These are phyloP conservation scores for Mycena albidolilacea DNA, from an alignment of 768 basidiomycete genomes.

Conservation along the genomic window DNA sequence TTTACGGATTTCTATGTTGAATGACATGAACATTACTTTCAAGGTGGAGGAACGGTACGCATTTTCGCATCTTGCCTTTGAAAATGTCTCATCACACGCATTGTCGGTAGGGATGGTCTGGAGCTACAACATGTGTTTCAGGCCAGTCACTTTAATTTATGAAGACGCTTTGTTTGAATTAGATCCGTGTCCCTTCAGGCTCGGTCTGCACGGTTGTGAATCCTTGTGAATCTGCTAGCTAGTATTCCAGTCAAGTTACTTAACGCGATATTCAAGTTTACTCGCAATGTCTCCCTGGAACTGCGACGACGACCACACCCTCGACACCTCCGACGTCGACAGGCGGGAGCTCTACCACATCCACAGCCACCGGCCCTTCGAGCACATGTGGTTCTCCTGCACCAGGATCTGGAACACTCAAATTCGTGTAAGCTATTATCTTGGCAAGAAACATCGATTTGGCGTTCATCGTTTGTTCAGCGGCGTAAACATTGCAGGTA, in stretches of 20 bases:
- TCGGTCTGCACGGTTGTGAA: slow-evolving; percentile 14
- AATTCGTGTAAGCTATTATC: slow-evolving; percentile 12
- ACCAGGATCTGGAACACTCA: slow-evolving; percentile 13
- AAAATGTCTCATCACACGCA: background rate
- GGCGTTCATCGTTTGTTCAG: background rate
- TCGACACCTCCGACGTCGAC: background rate
- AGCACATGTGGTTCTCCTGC: background rate
- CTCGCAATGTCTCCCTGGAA: slow-evolving; percentile 21
- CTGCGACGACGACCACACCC: background rate
- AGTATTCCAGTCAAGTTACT: background rate
- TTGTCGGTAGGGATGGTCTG: slow-evolving; percentile 1
- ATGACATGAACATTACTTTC: background rate
- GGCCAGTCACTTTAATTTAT: background rate
- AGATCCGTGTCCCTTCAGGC: background rate
- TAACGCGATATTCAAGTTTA: background rate
- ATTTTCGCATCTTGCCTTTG: background rate
- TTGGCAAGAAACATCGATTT: background rate
- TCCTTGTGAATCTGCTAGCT: background rate
- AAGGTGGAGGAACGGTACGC: slow-evolving; percentile 7
- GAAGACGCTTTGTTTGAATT: too few species aligned
- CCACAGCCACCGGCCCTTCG: background rate
- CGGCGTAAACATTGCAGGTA: slow-evolving; percentile 33
- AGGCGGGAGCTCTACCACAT: background rate
- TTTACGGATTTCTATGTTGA: background rate
- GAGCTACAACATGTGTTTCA: slow-evolving; percentile 14